A percentile compares a stretch with the other conserved stretches of the same genome.
Evolutionary conservation across 441 rosid species (phyloP).

Genomic region (Cnidoscolus chayamansa): DNA sequence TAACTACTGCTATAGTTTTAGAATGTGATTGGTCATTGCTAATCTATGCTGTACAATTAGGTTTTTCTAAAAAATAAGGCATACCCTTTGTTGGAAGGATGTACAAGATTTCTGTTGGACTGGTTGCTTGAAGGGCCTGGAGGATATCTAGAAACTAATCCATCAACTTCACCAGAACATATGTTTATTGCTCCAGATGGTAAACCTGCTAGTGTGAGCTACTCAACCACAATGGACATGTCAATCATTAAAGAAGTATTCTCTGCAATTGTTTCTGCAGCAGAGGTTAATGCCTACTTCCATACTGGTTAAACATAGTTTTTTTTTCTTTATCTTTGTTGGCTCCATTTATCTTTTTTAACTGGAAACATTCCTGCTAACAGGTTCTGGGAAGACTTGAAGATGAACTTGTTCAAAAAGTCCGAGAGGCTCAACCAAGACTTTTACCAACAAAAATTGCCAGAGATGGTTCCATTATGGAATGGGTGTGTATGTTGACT

Average conservation of each 20-base stretch:
- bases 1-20: background rate
- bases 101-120: slow-evolving; percentile 71
- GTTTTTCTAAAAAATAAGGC: slow-evolving; percentile 72
- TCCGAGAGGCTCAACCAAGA: slow-evolving; percentile 53
- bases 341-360: background rate
- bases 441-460: slow-evolving; percentile 72
- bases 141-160: slow-evolving; percentile 82
- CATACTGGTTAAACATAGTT: slow-evolving; percentile 3
- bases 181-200: slow-evolving; percentile 76
- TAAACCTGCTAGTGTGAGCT: slow-evolving; percentile 76
- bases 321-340: background rate
- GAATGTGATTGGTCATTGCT: slow-evolving; percentile 2
- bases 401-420: slow-evolving; percentile 51
- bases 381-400: slow-evolving; percentile 65
- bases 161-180: slow-evolving; percentile 97
- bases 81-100: slow-evolving; percentile 90
- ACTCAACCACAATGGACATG: slow-evolving; percentile 96
- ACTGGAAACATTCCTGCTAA: slow-evolving; percentile 12
- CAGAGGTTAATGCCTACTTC: slow-evolving; percentile 59
- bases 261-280: slow-evolving; percentile 60
- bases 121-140: slow-evolving; percentile 86
- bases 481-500: slow-evolving; percentile 56
- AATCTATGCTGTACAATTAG: slow-evolving; percentile 33
- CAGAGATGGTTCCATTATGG: slow-evolving; percentile 87
- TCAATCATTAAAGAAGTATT: slow-evolving; percentile 77